Evolutionary conservation across 2,329 filamentous ascomycete species (phyloP), one percentile per base, ranked within the genome.

Genomic region (Trichophyton schoenleinii): DNA sequence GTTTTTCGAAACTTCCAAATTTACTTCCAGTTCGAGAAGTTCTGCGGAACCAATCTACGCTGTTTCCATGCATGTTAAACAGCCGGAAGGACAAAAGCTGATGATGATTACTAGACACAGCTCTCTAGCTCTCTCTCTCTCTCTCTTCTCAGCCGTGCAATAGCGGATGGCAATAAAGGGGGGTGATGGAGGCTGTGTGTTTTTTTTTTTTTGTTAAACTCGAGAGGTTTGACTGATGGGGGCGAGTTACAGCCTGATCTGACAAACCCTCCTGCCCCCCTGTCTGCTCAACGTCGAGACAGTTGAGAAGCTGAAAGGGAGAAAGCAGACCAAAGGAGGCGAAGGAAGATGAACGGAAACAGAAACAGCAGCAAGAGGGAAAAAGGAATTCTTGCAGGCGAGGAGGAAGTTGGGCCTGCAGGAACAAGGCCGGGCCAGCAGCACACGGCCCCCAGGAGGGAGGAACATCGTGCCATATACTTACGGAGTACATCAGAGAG

Each of bases 21-120:
- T 55, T 55, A 55, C 49, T 55, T 55, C 49, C 49, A 55, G 49
- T 55, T 55, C 49, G 49, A 55, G 49, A 55, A 55, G 49, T 55
- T 55, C 49, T 55, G 28, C 49, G 49, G 31, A 55, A 55, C 49
- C 49, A 9, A 36, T 9, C 34, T 11, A 28, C 49, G 34, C 49
- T 13, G 49, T 18, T 18, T 55, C 13, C 28, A 55, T 55, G 49
- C 49, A 55, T 28, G 49, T 49, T 15, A 9, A 49, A 55, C 49
- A 34, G 25, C 49, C 22, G 22, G 22, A 22, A 22, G 22, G 22
- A 22, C 8, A 6, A 15, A 49, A 9, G 34, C 34, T 36, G 34
- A 36, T 9, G 34, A 6, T 36, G 34, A 36, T 9, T 36, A 36
- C 34, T 11, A 36, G 34, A 36, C 34, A 36, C 25, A n/a, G 13